These are phyloP conservation scores for Gonium pectorale DNA, from an alignment of 139 green algal genomes.

Conservation along the genomic window DNA sequence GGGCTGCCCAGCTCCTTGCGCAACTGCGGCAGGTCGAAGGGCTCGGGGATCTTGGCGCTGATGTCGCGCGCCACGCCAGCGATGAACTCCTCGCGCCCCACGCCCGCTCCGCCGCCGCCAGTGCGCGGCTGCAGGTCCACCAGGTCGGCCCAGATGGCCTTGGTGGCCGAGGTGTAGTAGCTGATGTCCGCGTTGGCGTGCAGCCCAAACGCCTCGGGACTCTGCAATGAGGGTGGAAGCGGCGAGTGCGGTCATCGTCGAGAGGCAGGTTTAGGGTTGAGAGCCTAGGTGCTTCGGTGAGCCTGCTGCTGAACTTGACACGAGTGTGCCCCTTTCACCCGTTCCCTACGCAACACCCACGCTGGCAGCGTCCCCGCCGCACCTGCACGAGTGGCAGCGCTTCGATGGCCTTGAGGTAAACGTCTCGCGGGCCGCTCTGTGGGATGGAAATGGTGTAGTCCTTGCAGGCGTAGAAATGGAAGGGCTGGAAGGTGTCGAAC, in stretches of 20 bases:
- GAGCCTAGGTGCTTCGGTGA: too few species aligned
- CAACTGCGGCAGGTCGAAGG: constrained; percentile 86
- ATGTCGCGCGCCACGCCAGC: constrained; percentile 77
- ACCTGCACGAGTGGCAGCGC: constrained; percentile 83
- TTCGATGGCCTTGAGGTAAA: constrained; percentile 79
- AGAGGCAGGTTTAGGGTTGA: not conserved
- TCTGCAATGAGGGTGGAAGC: not conserved
- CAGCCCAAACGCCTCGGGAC: constrained; percentile 86
- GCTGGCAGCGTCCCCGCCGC: too few species aligned
- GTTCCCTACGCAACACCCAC: constrained; percentile 47
- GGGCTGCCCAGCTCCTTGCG: constrained; percentile 79
- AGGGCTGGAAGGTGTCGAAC: constrained; percentile 91
- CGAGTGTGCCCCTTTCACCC: too few species aligned
- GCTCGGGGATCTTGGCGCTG: constrained; percentile 76
- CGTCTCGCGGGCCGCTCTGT: constrained; percentile 48
- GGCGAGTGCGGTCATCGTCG: not conserved
- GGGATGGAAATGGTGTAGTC: constrained; percentile 61
- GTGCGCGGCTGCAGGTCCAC: constrained; percentile 83
- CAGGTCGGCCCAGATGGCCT: constrained; percentile 82
- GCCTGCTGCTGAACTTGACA: too few species aligned
- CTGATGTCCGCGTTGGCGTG: constrained; percentile 91
- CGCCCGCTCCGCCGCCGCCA: constrained; percentile 55
- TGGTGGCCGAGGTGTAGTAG: constrained; percentile 88
- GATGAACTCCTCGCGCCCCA: constrained; percentile 83
- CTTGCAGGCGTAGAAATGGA: constrained; percentile 70